Base-by-base conservation (phyloP, 2,329 filamentous ascomycete genomes). In the Nigrograna mackinnonii region DNA sequence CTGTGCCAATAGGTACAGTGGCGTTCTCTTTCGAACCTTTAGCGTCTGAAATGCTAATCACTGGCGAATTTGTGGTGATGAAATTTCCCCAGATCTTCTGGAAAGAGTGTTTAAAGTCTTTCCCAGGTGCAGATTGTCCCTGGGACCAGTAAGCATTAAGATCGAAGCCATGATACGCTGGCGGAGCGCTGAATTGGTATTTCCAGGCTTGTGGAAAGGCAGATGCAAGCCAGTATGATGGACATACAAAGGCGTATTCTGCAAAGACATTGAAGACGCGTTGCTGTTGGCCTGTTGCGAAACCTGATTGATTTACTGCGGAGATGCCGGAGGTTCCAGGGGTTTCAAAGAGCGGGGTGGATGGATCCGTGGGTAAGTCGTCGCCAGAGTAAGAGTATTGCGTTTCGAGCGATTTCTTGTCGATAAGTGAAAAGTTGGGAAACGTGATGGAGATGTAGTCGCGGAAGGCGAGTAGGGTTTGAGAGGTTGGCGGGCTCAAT, bases 171-270 rank as follows among this genome's bases (percentile, higher is more conserved):
- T 66, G 63, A 44, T 64, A 66, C 3, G 54, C 41, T 1, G 62
- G 62, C 1, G 50, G 50, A 2, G 41, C 54, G 38, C 52, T 57
- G 43, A 60, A 66, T 22, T 67, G 62, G 46, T 67, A 66, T 32
- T 63, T 63, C 62, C 62, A 67, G 12, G 56, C 61, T 22, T 54
- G 35, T 0, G 60, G 52, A 42, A 65, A 63, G 3, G 69, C 69
- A 12, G 54, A 58, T 3, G 68, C 67, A 37, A 70, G 64, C 62
- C 68, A 72, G 50, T 71, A 67, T 7, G 54, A 58, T 4, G 67
- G 67, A 41, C 69, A 72, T 38, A 61, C 63, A 50, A 75, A 73
- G 24, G 73, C 69, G 46, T 67, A 72, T 46, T 75, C 72, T 6
- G 71, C 71, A 45, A 71, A 75, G 17, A 73, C 64, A 44, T 71